phyloP scores from a whole-genome alignment of 805 yeast genomes.

The Pichia californica region DNA sequence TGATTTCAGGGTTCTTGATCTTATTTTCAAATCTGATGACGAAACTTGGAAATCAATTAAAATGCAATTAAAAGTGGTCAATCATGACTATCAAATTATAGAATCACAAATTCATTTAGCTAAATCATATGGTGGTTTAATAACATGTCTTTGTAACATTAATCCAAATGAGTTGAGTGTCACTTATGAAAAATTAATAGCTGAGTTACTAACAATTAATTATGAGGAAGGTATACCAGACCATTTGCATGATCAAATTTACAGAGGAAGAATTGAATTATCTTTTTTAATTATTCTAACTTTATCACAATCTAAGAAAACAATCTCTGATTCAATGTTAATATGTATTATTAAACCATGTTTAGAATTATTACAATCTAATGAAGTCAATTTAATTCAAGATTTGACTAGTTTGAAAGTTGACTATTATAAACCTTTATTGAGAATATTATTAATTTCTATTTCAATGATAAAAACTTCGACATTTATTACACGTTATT shows the following conservation, averaged over 20 bases:
- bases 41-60: conserved; percentile 44
- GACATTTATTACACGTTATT: conserved; percentile 35
- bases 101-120: conserved; percentile 64
- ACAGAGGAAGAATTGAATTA: conserved; percentile 59
- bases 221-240: conserved; percentile 45
- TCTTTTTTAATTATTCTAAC: conserved; percentile 48
- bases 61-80: conserved; percentile 47
- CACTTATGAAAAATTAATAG: conserved; percentile 32
- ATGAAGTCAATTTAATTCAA: conserved; percentile 41
- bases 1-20: conserved; percentile 57
- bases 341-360: conserved; percentile 38
- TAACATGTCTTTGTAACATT: conserved; percentile 57
- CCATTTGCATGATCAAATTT: conserved; percentile 42
- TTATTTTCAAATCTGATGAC: conserved; percentile 35
- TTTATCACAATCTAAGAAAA: conserved; percentile 27
- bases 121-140: conserved; percentile 70
- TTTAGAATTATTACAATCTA: conserved; percentile 41
- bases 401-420: conserved; percentile 33
- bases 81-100: conserved; percentile 56
- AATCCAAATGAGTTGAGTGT: conserved; percentile 23
- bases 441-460: conserved; percentile 49
- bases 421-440: conserved; percentile 50
- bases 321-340: conserved; percentile 29
- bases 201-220: conserved; percentile 46
- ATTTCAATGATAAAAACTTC: conserved; percentile 36